phyloP scores from a whole-genome alignment of 176 grass and related monocot species.

The Musa beccarii region DNA sequence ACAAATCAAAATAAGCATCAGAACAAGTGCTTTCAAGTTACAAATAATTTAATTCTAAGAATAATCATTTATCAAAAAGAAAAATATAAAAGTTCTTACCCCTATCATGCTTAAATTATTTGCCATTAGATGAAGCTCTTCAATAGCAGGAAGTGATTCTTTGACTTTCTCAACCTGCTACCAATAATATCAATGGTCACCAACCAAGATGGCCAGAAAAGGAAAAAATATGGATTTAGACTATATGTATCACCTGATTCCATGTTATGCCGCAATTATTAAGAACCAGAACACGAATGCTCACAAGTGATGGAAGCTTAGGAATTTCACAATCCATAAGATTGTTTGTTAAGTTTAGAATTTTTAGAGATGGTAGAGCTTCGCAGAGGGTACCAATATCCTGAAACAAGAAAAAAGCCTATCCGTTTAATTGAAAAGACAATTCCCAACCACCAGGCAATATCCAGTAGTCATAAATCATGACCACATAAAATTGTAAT shows the following conservation, averaged over 20 bases:
- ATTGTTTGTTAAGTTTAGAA: conserved; percentile 87
- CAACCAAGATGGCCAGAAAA: neutral
- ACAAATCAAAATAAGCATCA: neutral
- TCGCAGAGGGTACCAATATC: conserved; percentile 72
- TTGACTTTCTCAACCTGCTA: conserved; percentile 75
- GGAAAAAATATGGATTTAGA: conserved; percentile 2
- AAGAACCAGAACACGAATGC: conserved; percentile 64
- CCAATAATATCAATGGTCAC: conserved; percentile 17
- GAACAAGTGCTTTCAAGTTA: neutral
- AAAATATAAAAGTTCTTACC: conserved; percentile 30
- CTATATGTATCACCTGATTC: conserved; percentile 45
- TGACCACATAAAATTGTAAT: neutral
- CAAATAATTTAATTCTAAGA: neutral
- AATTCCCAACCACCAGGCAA: conserved; percentile 5
- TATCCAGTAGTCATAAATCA: neutral
- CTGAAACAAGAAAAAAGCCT: conserved; percentile 22
- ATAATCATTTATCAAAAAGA: neutral
- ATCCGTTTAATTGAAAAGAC: neutral
- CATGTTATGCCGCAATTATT: conserved; percentile 68
- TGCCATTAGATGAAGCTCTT: conserved; percentile 75
- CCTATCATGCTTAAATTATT: conserved; percentile 58
- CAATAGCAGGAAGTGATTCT: conserved; percentile 42
- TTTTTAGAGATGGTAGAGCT: conserved; percentile 64
- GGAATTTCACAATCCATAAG: conserved; percentile 49
- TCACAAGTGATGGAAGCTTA: conserved; percentile 38